Percentiles rank a stretch among this genome's conserved stretches.
These are phyloP conservation scores for Mortierella claussenii DNA, from an alignment of 192 early-diverging fungal species.

Conservation along the genomic window DNA sequence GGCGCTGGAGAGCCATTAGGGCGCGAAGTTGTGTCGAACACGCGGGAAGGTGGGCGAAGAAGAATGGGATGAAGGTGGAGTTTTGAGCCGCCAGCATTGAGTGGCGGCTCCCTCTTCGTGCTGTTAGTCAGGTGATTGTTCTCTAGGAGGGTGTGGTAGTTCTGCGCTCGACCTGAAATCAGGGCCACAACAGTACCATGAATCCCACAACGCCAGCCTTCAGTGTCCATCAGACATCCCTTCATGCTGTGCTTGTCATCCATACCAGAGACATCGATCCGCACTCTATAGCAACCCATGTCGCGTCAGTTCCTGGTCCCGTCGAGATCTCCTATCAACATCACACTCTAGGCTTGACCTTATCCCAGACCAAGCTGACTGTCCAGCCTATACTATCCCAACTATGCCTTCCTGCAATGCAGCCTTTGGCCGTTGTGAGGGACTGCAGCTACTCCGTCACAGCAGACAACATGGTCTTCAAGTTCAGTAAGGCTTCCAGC, in stretches of 20 bases:
- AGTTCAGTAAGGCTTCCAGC: conserved; percentile 1
- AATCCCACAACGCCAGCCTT: neutral
- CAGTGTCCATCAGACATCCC: conserved; percentile 30
- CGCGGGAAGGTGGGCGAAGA: neutral
- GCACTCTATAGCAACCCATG: conserved; percentile 1
- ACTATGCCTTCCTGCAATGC: neutral
- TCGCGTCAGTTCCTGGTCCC: neutral
- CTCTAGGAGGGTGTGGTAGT: neutral
- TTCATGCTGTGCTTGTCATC: conserved; percentile 35
- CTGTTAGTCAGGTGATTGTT: conserved; percentile 3
- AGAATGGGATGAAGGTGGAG: no score
- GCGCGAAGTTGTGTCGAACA: neutral
- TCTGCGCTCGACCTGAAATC: no score
- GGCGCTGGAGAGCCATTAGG: conserved; percentile 55
- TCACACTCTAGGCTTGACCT: no score
- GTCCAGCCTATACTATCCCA: conserved; percentile 2
- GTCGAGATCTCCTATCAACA: conserved; percentile 1
- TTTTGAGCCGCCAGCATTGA: neutral
- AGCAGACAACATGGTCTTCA: conserved; percentile 26
- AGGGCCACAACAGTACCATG: no score
- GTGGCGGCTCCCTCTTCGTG: no score
- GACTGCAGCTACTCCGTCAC: conserved; percentile 15
- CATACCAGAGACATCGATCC: conserved; percentile 15
- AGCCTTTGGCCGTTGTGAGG: conserved; percentile 4
- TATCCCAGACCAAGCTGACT: no score